Evolutionary conservation across 225 moss, liverwort and hornwort genomes (phyloP).

Genomic region (Sphagnum contortum): DNA sequence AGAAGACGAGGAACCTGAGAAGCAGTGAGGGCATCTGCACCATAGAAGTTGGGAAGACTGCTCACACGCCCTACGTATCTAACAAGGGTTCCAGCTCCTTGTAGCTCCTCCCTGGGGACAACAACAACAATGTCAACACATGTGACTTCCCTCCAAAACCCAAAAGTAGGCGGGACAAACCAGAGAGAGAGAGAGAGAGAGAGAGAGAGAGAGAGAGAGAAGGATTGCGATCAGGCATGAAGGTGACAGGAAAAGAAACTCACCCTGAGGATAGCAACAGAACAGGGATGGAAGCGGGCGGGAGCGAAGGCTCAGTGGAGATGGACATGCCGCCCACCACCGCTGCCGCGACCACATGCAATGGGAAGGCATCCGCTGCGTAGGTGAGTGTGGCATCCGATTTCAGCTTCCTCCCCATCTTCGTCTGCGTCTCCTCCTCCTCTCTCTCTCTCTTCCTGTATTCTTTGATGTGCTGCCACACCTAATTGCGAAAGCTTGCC

Average conservation of each 20-base stretch:
- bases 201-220: not conserved
- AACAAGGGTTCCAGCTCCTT: slow-evolving; percentile 27
- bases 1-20: slow-evolving; percentile 21
- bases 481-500: too few species aligned
- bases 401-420: not conserved
- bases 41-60: slow-evolving; percentile 43
- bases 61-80: slow-evolving; percentile 42
- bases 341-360: slow-evolving; percentile 38
- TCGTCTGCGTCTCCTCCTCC: not conserved
- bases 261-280: slow-evolving; percentile 38
- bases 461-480: too few species aligned
- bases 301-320: slow-evolving; percentile 22
- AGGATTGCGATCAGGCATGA: too few species aligned
- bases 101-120: slow-evolving; percentile 23
- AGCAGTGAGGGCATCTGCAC: slow-evolving; percentile 29
- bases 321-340: slow-evolving; percentile 24
- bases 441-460: not conserved
- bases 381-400: slow-evolving; percentile 15
- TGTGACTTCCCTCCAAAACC: too few species aligned
- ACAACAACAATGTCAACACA: not conserved
- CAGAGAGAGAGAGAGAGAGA: not conserved
- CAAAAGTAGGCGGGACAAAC: not conserved
- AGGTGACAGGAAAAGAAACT: too few species aligned
- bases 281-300: slow-evolving; percentile 30
- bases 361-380: slow-evolving; percentile 33